phyloP scores from a whole-genome alignment of 2,329 filamentous ascomycete genomes.

The Boeremia exigua region DNA sequence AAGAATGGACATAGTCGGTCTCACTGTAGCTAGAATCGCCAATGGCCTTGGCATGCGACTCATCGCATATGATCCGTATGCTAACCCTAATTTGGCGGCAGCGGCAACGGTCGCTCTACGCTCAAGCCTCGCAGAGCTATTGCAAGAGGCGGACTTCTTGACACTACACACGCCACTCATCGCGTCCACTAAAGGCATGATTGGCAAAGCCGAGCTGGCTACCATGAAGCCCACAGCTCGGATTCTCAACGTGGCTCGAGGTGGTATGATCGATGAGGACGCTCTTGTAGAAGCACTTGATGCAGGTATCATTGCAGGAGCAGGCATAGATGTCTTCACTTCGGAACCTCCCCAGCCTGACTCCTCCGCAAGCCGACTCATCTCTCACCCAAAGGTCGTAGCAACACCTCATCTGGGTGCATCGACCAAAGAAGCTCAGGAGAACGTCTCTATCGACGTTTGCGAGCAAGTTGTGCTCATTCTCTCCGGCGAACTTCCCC shows the following conservation, averaged over 20 bases:
- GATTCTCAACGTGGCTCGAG: constrained; percentile 79
- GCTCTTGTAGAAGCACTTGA: constrained; percentile 75
- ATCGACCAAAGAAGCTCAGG: constrained; percentile 81
- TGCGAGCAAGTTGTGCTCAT: constrained; percentile 80
- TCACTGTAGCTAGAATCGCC: constrained; percentile 80
- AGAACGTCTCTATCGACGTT: constrained; percentile 83
- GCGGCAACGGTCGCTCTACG: constrained; percentile 70
- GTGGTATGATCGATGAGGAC: constrained; percentile 79
- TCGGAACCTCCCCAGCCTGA: constrained; percentile 70
- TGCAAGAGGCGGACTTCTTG: constrained; percentile 74
- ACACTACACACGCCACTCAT: constrained; percentile 83
- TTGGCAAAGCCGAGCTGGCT: constrained; percentile 69
- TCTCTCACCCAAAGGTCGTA: constrained; percentile 73
- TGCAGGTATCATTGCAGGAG: constrained; percentile 73
- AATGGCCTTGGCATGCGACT: constrained; percentile 79
- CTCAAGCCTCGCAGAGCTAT: constrained; percentile 63
- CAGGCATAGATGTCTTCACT: constrained; percentile 81
- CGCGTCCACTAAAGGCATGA: constrained; percentile 76
- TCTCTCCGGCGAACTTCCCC: constrained; percentile 73
- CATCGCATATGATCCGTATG: constrained; percentile 77
- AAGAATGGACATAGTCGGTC: constrained; percentile 61
- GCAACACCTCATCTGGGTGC: constrained; percentile 82
- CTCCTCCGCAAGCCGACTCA: constrained; percentile 67
- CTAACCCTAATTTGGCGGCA: constrained; percentile 72
- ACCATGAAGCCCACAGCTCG: constrained; percentile 76